A percentile compares a stretch with the other conserved stretches of the same genome.
These are phyloP conservation scores for Porphyridium purpureum DNA, from an alignment of 23 red algal genomes.

Conservation along the genomic window DNA sequence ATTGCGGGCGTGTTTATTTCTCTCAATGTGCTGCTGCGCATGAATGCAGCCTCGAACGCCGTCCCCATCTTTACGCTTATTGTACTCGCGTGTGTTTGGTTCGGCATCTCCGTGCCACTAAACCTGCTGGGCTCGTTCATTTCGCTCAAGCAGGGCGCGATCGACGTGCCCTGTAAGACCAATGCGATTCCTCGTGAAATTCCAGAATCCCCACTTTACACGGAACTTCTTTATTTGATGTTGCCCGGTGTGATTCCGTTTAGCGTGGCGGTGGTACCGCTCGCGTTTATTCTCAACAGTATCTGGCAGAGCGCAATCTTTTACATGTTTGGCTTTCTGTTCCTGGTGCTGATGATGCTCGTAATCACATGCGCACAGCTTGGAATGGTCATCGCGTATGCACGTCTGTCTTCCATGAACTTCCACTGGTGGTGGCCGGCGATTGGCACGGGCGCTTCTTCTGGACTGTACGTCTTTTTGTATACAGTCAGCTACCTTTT, in stretches of 20 bases:
- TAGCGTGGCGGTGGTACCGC: conserved; percentile 54
- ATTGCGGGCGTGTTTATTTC: conserved; percentile 53
- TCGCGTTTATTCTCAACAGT: conserved; percentile 67
- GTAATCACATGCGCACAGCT: conserved; percentile 59
- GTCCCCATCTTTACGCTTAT: conserved; percentile 67
- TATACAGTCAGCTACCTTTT: conserved; percentile 60
- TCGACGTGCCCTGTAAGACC: conserved; percentile 72
- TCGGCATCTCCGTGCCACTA: conserved; percentile 79
- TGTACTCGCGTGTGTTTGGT: conserved; percentile 58
- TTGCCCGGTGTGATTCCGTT: conserved; percentile 62
- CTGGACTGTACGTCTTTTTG: conserved; percentile 83
- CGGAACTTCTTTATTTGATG: conserved; percentile 12
- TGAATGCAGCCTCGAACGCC: conserved; percentile 47
- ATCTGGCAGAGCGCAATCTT: conserved; percentile 54
- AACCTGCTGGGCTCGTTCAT: conserved; percentile 57
- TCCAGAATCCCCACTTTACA: conserved; percentile 34
- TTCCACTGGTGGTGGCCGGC: conserved; percentile 67
- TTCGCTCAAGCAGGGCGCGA: conserved; percentile 23
- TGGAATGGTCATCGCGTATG: conserved; percentile 67
- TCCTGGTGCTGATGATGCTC: conserved; percentile 39
- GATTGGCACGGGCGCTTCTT: conserved; percentile 37
- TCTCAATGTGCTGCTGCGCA: conserved; percentile 75
- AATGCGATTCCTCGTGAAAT: conserved; percentile 87
- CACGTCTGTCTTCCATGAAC: conserved; percentile 53
- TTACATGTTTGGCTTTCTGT: conserved; percentile 79